Conservation (phyloP, 164 flowering plant species). For the Sextonia rubra region DNA sequence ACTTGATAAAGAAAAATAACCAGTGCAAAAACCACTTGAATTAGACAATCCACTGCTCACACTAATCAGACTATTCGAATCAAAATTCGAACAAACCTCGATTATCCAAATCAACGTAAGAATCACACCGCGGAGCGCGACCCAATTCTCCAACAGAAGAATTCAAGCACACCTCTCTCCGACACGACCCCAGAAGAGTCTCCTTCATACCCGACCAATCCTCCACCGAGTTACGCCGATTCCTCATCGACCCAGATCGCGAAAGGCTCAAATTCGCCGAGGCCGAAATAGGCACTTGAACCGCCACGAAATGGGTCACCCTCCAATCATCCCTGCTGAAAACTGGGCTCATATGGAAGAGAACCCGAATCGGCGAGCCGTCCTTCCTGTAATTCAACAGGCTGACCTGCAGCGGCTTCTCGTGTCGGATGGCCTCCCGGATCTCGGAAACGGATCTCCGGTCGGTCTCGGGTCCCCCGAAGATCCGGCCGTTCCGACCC, state of each 20-base stretch:
- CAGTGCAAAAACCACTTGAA: too few relatives aligned
- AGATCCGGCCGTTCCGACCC: slow-evolving; percentile 72
- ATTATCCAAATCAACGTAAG: slow-evolving; percentile 29
- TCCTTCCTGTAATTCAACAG: slow-evolving; percentile 83
- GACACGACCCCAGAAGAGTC: slow-evolving; percentile 57
- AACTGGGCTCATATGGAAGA: slow-evolving; percentile 78
- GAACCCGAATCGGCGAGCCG: slow-evolving; percentile 84
- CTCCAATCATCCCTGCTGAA: slow-evolving; percentile 59
- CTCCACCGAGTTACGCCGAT: slow-evolving; percentile 18
- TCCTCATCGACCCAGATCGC: slow-evolving; percentile 11
- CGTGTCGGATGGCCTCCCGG: slow-evolving; percentile 77
- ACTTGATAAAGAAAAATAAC: too few relatives aligned
- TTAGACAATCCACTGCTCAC: not conserved
- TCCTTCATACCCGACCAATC: slow-evolving; percentile 31
- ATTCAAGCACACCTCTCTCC: slow-evolving; percentile 66
- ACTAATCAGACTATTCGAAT: not conserved
- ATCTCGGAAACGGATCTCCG: slow-evolving; percentile 67
- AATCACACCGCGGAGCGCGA: slow-evolving; percentile 27
- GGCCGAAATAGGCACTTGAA: slow-evolving; percentile 69
- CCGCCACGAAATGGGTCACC: slow-evolving; percentile 71
- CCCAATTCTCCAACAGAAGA: slow-evolving; percentile 34
- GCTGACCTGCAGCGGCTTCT: slow-evolving; percentile 40
- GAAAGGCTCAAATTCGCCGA: slow-evolving; percentile 22
- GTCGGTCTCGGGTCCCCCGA: slow-evolving; percentile 75
- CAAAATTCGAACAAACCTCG: slow-evolving; percentile 39